phyloP scores from a whole-genome alignment of 2,329 filamentous ascomycete species.

The Mycosphaerella sp. region DNA sequence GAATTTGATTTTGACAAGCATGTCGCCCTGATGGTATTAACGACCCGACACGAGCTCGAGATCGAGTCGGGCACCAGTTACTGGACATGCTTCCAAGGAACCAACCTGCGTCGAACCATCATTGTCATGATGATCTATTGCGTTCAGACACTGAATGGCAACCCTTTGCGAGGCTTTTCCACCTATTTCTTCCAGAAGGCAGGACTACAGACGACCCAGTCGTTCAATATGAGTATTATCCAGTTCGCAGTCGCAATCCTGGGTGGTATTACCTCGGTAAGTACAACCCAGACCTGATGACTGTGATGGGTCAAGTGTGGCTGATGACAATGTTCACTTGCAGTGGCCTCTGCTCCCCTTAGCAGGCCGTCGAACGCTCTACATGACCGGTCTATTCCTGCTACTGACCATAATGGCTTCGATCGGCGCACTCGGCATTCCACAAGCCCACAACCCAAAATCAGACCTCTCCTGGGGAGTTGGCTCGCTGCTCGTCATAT shows the following conservation, averaged over 20 bases:
- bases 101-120: conserved; percentile 32
- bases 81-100: conserved; percentile 33
- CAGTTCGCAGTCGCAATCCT: conserved; percentile 35
- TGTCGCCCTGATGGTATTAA: conserved; percentile 23
- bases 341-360: conserved; percentile 32
- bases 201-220: conserved; percentile 25
- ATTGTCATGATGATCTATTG: conserved; percentile 30
- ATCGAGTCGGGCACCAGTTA: conserved; percentile 25
- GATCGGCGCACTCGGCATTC: conserved; percentile 20
- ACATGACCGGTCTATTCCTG: conserved; percentile 23
- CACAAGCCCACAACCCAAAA: conserved; percentile 9
- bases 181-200: conserved; percentile 36
- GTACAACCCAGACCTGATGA: neutral
- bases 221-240: conserved; percentile 31
- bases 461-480: conserved; percentile 20
- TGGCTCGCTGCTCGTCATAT: conserved; percentile 21
- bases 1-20: conserved; percentile 20
- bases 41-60: conserved; percentile 28
- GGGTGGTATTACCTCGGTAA: conserved; percentile 27
- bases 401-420: conserved; percentile 17
- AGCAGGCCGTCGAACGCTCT: conserved; percentile 33
- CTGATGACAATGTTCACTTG: neutral
- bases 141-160: conserved; percentile 32
- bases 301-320: neutral
- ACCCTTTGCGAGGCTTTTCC: conserved; percentile 30